Evolutionary conservation across 345 rosid species (phyloP).

Genomic region (Hypericum androsaemum): DNA sequence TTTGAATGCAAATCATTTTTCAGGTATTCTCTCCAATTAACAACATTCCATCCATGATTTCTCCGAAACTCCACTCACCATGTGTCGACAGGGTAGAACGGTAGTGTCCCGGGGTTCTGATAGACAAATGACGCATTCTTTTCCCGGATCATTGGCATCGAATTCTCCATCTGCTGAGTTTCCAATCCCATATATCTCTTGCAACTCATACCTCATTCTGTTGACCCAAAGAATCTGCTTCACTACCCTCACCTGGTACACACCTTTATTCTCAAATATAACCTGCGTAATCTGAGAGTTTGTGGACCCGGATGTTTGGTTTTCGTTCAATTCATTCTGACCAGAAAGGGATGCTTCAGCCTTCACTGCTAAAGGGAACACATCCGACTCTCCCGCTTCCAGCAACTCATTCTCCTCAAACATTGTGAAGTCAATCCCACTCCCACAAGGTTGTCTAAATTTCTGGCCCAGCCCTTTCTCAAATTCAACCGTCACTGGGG

Average conservation of each 20-base stretch:
- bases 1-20: background rate
- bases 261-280: slow-evolving; percentile 23
- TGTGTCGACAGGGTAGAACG: slow-evolving; percentile 40
- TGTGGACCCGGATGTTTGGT: slow-evolving; percentile 21
- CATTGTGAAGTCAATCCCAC: slow-evolving; percentile 36
- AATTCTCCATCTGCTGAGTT: slow-evolving; percentile 15
- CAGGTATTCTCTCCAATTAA: background rate
- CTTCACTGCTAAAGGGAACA: slow-evolving; percentile 32
- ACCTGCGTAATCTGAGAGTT: slow-evolving; percentile 30
- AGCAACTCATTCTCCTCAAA: slow-evolving; percentile 25
- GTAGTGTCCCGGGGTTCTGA: slow-evolving; percentile 38
- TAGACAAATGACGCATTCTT: slow-evolving; percentile 41
- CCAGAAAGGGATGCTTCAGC: slow-evolving; percentile 27
- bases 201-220: slow-evolving; percentile 32
- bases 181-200: slow-evolving; percentile 35
- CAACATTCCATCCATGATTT: background rate
- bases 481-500: slow-evolving; percentile 23
- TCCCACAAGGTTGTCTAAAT: slow-evolving; percentile 35
- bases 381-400: slow-evolving; percentile 18
- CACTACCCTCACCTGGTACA: slow-evolving; percentile 28
- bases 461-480: slow-evolving; percentile 33
- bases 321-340: slow-evolving; percentile 34
- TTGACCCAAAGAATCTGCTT: slow-evolving; percentile 34
- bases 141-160: slow-evolving; percentile 25
- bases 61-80: slow-evolving; percentile 26